Conservation (phyloP, 768 basidiomycete genomes). For the Tubosaeta brunneosetosa region DNA sequence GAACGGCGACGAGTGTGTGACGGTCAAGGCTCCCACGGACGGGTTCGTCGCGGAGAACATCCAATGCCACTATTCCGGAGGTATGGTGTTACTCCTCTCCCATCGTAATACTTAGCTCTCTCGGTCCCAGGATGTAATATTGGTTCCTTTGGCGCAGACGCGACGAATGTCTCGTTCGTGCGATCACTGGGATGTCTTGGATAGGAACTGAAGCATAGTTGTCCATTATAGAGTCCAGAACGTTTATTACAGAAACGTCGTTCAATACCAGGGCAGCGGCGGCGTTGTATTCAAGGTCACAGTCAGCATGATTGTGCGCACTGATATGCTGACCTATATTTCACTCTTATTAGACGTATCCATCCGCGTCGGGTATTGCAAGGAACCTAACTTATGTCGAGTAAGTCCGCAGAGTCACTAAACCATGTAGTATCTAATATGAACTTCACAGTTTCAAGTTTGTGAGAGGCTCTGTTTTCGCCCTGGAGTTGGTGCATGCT, state of each 20-base stretch:
- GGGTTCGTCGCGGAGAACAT: constrained; percentile 14
- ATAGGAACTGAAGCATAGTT: neutral
- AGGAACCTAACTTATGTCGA: constrained; percentile 11
- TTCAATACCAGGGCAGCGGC: neutral
- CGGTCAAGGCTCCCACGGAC: constrained; percentile 31
- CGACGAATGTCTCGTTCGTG: neutral
- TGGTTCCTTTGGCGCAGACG: constrained; percentile 6
- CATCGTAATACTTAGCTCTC: neutral
- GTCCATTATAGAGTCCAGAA: constrained; percentile 2
- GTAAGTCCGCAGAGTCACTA: neutral
- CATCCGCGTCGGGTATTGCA: constrained; percentile 7
- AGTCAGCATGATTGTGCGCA: neutral
- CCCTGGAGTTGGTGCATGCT: neutral
- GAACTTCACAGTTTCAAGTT: constrained; percentile 5
- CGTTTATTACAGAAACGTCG: constrained; percentile 9
- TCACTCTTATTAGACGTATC: constrained; percentile 4
- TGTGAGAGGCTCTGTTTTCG: neutral
- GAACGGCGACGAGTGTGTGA: constrained; percentile 32
- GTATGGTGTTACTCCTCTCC: neutral
- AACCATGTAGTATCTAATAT: neutral
- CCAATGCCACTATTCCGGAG: constrained; percentile 6
- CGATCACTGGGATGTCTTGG: neutral
- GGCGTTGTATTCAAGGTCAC: constrained; percentile 10
- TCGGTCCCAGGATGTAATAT: constrained; percentile 10
- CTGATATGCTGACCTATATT: neutral